Evolutionary conservation across 139 green algal genomes (phyloP), one percentile per base, ranked within the genome.

Genomic region (Pleodorina starrii): DNA sequence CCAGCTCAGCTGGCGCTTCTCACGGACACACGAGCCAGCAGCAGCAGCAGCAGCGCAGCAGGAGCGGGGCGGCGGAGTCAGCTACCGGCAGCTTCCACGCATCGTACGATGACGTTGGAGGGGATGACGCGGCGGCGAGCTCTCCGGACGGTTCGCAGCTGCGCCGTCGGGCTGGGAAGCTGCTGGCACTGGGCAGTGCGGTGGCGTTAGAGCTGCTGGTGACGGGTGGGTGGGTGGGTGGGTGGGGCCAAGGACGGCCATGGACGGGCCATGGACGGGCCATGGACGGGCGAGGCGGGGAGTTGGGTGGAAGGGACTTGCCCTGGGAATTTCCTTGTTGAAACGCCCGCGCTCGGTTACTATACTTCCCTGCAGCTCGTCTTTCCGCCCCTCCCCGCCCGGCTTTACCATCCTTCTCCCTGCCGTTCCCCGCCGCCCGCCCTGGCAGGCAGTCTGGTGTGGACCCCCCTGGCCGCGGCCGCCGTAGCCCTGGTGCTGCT

Each of bases 391-490:
- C 2, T 40, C 72, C 38, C 43, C 38, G 23, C 69, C 35, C 35
- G 16, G 16, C 32, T 44, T 48, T 23, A 17, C 0, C 9, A 25
- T n/a, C 36, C 43, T 32, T 14, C 2, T 50, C 36, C 23, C 40
- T 73, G 27, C 27, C 5, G 1, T 21, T 73, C 21, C 16, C 1
- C 63, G 21, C 6, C 5, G 27, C 63, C 78, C 16, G 0, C 85
- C 1, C 29, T 32, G 32, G 12, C 90, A 91, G 90, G 90, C 63
- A 43, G 51, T 5, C 74, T 93, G 75, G 59, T 93, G 43, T 91
- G 87, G 87, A 66, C 87, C 0, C 90, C 90, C 2, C 68, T 93
- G 54, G 71, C 73, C 16, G 66, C 60, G 25, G 90, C 87, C 27
- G 60, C 60, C 4, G 12, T 63, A 19, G 80, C 80, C 29, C 60